A percentile compares a stretch with the other conserved stretches of the same genome.
These are phyloP conservation scores for Pythium brachiatum DNA, from an alignment of 352 stramenopile genomes.

Conservation along the genomic window DNA sequence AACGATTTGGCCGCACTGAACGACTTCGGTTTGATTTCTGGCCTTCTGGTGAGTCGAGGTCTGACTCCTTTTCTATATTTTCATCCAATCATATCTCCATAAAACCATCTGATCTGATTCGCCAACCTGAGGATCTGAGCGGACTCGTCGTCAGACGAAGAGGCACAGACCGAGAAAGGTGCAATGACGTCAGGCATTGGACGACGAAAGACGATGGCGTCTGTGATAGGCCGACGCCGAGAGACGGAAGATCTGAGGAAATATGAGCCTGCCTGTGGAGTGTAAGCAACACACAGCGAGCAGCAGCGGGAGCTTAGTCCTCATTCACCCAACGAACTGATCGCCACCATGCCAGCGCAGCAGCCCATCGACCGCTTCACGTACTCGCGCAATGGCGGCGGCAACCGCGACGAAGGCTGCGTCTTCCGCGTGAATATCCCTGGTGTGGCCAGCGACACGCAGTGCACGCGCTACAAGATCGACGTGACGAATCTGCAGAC, in stretches of 20 bases:
- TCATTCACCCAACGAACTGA: background rate
- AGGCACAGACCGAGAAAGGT: background rate
- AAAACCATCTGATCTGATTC: background rate
- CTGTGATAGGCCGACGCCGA: background rate
- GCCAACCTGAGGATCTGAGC: background rate
- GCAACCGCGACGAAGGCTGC: constrained; percentile 66
- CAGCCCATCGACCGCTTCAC: constrained; percentile 66
- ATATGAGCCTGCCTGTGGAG: background rate
- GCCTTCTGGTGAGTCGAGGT: background rate
- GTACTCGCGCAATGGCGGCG: constrained; percentile 79
- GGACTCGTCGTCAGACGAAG: background rate
- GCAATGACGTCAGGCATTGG: background rate
- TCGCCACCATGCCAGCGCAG: constrained; percentile 8
- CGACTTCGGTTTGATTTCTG: background rate
- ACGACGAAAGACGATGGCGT: constrained; percentile 2
- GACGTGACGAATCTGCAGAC: constrained; percentile 65
- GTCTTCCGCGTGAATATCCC: constrained; percentile 67
- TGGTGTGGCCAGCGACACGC: constrained; percentile 32
- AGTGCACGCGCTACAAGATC: constrained; percentile 71
- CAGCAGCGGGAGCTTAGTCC: background rate
- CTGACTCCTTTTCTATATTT: constrained; percentile 4
- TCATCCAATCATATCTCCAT: background rate
- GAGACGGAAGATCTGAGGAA: constrained; percentile 1
- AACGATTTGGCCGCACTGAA: no score
- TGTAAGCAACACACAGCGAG: background rate